Evolutionary conservation across 306 rosid species (phyloP).

Genomic region (Malus sieversii): DNA sequence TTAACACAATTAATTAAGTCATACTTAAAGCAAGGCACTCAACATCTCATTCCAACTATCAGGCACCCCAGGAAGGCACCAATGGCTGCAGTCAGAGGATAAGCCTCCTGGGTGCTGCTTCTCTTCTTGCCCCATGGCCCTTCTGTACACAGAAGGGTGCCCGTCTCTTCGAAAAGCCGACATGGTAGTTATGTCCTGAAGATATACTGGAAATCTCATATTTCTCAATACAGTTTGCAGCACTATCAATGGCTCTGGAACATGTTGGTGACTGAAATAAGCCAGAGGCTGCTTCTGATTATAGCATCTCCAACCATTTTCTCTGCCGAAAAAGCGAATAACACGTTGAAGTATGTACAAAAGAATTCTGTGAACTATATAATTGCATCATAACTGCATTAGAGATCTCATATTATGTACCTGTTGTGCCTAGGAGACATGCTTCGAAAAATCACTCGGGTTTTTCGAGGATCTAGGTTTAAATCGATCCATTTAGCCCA

Average conservation of each 20-base stretch:
- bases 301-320: slow-evolving; percentile 93
- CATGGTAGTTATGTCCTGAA: slow-evolving; percentile 76
- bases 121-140: slow-evolving; percentile 47
- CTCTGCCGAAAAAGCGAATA: slow-evolving; percentile 30
- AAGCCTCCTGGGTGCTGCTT: slow-evolving; percentile 44
- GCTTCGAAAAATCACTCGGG: slow-evolving; percentile 72
- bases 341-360: not conserved
- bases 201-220: slow-evolving; percentile 85
- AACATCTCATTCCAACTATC: slow-evolving; percentile 92
- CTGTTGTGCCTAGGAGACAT: slow-evolving; percentile 97
- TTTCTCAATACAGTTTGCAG: slow-evolving; percentile 64
- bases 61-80: slow-evolving; percentile 99
- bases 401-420: slow-evolving; percentile 23
- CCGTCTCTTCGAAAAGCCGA: slow-evolving; percentile 83
- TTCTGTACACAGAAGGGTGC: slow-evolving; percentile 80
- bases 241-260: slow-evolving; percentile 66
- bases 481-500: slow-evolving; percentile 97
- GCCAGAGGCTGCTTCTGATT: slow-evolving; percentile 75
- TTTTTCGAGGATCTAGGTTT: slow-evolving; percentile 61
- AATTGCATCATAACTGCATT: not conserved
- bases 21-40: slow-evolving; percentile 51
- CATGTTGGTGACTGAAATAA: slow-evolving; percentile 64
- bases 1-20: not conserved
- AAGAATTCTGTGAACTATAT: not conserved
- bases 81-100: slow-evolving; percentile 97